Conservation (phyloP, 2,329 filamentous ascomycete genomes). For the Venturia effusa region DNA sequence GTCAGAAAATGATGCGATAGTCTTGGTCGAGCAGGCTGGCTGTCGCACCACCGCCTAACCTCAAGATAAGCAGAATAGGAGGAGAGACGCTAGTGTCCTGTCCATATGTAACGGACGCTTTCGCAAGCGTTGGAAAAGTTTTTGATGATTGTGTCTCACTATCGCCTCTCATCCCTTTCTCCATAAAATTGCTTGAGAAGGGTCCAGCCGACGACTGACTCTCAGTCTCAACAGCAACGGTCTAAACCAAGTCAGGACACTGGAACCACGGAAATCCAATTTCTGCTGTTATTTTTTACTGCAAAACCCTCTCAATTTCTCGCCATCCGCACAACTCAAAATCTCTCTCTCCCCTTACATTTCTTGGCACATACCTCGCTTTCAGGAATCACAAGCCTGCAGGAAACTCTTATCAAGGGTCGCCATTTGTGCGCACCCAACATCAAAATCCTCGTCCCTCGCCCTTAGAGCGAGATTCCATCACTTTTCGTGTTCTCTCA, state of each 20-base stretch:
- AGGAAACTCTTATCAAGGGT: background rate
- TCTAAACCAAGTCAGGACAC: background rate
- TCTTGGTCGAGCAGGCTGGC: background rate
- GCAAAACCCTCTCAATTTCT: background rate
- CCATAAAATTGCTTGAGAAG: constrained; percentile 1
- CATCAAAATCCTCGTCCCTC: background rate
- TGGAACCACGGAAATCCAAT: background rate
- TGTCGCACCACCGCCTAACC: background rate
- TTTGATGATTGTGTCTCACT: background rate
- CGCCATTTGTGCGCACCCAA: background rate
- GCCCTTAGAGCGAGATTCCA: background rate
- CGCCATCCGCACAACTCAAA: background rate
- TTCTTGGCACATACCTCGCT: background rate
- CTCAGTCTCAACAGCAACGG: background rate
- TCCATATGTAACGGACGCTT: background rate
- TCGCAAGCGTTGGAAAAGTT: background rate
- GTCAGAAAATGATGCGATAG: background rate
- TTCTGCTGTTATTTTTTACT: background rate
- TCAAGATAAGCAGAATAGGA: background rate
- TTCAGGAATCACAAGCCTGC: background rate
- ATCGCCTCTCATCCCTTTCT: background rate
- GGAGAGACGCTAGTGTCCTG: too few species aligned
- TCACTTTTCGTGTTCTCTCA: background rate
- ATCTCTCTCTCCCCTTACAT: background rate
- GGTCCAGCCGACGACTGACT: background rate